A percentile compares a stretch with the other conserved stretches of the same genome.
Conservation (phyloP, 2,329 filamentous ascomycete genomes). For the Aspergillus bombycis region DNA sequence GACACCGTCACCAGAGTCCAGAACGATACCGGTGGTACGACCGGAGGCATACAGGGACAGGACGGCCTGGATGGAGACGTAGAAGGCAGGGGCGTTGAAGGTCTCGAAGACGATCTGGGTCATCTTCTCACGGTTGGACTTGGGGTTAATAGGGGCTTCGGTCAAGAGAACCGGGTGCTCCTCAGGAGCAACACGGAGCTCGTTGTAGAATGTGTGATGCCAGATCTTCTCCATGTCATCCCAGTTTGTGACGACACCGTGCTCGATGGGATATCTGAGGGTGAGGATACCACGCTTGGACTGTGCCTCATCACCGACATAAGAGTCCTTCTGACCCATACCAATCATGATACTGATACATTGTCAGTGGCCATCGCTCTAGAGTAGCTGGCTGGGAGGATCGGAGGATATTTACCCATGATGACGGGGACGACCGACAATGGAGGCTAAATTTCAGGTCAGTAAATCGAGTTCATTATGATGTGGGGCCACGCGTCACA, state of each 20-base stretch:
- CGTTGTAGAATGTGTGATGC: conserved; percentile 99
- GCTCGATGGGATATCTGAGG: conserved; percentile 99
- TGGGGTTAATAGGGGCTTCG: conserved; percentile 99
- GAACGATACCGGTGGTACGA: conserved; percentile 99
- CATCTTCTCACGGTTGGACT: conserved; percentile 99
- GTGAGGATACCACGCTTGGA: conserved; percentile 99
- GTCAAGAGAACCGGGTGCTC: conserved; percentile 99
- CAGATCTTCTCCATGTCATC: conserved; percentile 99
- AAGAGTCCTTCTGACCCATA: conserved; percentile 99
- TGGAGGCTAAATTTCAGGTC: conserved; percentile 71
- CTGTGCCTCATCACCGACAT: conserved; percentile 99
- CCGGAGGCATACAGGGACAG: conserved; percentile 99
- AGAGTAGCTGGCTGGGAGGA: background rate
- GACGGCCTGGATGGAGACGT: conserved; percentile 99
- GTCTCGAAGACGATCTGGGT: conserved; percentile 99
- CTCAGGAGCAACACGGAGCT: conserved; percentile 99
- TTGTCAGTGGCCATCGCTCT: conserved; percentile 33
- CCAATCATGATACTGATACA: conserved; percentile 95
- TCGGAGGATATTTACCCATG: conserved; percentile 79
- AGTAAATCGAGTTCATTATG: conserved; percentile 20
- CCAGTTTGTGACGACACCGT: conserved; percentile 99
- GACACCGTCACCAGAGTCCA: conserved; percentile 99
- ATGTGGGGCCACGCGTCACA: background rate
- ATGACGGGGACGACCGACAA: conserved; percentile 98
- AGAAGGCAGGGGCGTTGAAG: conserved; percentile 99